A percentile compares a stretch with the other conserved stretches of the same genome.
phyloP scores from a whole-genome alignment of 306 rosid genomes.

The Quercus cerris region DNA sequence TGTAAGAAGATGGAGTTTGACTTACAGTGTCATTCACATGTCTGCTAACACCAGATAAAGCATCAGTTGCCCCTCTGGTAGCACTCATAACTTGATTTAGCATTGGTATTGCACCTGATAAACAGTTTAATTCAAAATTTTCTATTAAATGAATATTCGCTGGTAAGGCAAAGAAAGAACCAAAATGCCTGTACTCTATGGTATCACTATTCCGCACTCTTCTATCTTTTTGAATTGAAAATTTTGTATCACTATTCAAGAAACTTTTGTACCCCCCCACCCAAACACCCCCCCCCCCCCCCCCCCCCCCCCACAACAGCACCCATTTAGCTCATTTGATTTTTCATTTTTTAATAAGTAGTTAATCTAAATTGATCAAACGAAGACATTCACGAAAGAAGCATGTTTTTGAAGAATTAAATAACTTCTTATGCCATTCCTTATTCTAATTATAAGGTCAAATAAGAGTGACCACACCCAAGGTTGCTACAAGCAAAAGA shows the following conservation, averaged over 20 bases:
- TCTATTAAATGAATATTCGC: neutral
- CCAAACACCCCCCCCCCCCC: neutral
- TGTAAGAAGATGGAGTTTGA: neutral
- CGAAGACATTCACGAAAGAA: neutral
- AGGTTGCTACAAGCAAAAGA: neutral
- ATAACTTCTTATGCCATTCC: neutral
- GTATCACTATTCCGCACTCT: no score
- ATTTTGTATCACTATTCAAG: neutral
- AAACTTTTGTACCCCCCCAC: neutral
- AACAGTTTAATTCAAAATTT: conserved; percentile 9
- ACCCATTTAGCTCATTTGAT: neutral
- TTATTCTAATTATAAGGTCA: neutral
- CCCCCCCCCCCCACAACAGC: neutral
- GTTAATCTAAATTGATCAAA: neutral
- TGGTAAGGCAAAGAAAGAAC: neutral
- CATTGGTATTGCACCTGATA: conserved; percentile 78
- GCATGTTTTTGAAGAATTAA: neutral
- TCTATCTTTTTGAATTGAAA: no score
- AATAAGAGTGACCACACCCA: neutral
- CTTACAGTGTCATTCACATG: conserved; percentile 80
- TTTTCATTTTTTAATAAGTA: no score
- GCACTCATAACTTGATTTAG: conserved; percentile 91
- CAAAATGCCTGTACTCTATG: neutral
- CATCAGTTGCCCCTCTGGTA: conserved; percentile 92
- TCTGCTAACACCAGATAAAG: conserved; percentile 82